These are phyloP conservation scores for Neostapfia colusana DNA, from an alignment of 176 grass and related monocot genomes.

Conservation along the genomic window DNA sequence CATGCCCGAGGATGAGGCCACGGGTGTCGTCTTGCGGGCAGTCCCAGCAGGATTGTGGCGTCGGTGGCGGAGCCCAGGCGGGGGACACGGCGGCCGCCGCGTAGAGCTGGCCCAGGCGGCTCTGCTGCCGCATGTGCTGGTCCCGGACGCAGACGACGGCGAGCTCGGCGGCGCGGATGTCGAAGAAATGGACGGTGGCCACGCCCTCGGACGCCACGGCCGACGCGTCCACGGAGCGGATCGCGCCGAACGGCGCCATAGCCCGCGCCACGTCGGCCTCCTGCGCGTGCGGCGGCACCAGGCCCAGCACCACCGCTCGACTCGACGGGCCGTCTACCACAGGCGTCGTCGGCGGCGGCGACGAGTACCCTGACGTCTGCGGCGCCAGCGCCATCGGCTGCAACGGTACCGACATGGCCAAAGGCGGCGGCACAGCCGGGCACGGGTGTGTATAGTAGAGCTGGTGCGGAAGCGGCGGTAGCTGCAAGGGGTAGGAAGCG, in stretches of 20 bases:
- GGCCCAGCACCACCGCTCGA: conserved; percentile 69
- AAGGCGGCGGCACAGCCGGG: conserved; percentile 20
- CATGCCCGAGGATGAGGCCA: conserved; percentile 52
- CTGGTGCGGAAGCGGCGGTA: conserved; percentile 48
- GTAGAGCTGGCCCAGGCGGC: conserved; percentile 53
- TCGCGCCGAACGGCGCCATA: conserved; percentile 75
- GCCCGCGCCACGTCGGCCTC: conserved; percentile 53
- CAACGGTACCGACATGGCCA: conserved; percentile 16
- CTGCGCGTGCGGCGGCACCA: conserved; percentile 63
- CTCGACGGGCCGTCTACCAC: conserved; percentile 53
- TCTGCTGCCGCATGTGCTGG: conserved; percentile 74
- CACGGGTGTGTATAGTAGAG: conserved; percentile 51
- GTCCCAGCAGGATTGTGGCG: conserved; percentile 38
- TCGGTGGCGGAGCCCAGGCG: conserved; percentile 8
- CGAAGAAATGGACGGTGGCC: conserved; percentile 80
- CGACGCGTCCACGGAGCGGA: conserved; percentile 56
- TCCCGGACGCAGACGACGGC: conserved; percentile 62
- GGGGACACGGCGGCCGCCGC: conserved; percentile 26
- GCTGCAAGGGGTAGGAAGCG: conserved; percentile 34
- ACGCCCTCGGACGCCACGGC: conserved; percentile 57
- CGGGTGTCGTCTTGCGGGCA: conserved; percentile 33
- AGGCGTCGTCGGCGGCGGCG: conserved; percentile 39
- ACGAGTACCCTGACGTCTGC: conserved; percentile 36
- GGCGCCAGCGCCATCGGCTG: conserved; percentile 24
- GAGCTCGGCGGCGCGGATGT: conserved; percentile 71